Base-by-base conservation (phyloP, 805 yeast species). In the Brettanomyces sp. region DNA sequence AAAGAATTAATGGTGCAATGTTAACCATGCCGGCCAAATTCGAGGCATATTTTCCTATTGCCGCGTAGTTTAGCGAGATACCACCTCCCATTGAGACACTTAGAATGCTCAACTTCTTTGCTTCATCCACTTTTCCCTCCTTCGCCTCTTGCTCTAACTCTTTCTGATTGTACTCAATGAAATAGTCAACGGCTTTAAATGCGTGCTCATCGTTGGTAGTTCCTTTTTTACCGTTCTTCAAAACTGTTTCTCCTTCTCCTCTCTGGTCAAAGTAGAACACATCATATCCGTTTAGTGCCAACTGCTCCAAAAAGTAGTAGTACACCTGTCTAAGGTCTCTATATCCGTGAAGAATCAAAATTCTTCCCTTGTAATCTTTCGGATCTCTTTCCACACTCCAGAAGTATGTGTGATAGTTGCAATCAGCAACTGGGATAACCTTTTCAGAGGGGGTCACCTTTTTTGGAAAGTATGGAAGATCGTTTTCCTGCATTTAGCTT, bases 71-170 rank as follows among this genome's bases (percentile, higher is more conserved):
- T 47, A 85, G 64, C 0, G 66, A 67, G 43, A 85, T 77, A 0
- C 83, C 90, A 21, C 91, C 91, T 43, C 95, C 95, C 90, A 85
- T 83, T 8, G 89, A 83, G 52, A 80, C 87, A 1, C 91, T 89
- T 56, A 74, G 66, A 41, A 85, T 56, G 53, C 67, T 72, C 32
- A 83, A 53, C 49, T 74, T 74, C 42, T 67, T 69, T 1, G 52
- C 45, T n/a, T 18, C 22, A 6, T 12, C 25, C 13, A 37, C 23
- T 12, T 14, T 14, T 7, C 25, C 22, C 5, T 18, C 25, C 14
- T 49, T 48, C 8, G 47, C 53, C 28, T 57, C 40, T 21, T 56
- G 23, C 13, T 46, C 44, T 44, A 62, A 49, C 28, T 67, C 66
- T 18, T 70, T 68, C 22, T 72, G 54, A 44, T 72, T 72, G 41